Evolutionary conservation across 2,329 filamentous ascomycete genomes (phyloP), one percentile per base, ranked within the genome.

Genomic region (Aaosphaeria arxii): DNA sequence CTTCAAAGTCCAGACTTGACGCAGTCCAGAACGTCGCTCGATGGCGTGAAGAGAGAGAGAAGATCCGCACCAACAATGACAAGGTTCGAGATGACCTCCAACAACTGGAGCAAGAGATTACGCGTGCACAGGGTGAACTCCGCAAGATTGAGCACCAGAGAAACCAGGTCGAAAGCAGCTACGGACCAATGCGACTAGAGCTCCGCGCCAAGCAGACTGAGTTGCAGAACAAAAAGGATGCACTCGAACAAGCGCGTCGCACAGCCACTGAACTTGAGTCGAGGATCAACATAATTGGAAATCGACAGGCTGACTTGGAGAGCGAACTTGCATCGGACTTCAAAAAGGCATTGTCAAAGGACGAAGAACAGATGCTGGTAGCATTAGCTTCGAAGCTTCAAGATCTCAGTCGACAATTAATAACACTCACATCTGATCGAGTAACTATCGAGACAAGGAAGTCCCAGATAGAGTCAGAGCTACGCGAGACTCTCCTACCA

Each of bases 401-500:
- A 60, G 83, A 87, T 39, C 73, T 97, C 40, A 84, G 89, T 53
- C 86, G 83, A 55, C 82, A 91, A 60, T 87, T 89, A 74, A 87
- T 88, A 43, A 85, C 89, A 47, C 71, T 91, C 41, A 90, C 87
- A 61, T 82, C 80, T 47, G 79, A 82, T 49, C 85, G 91, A 32
- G 82, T 88, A 54, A 87, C 91, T 48, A 77, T 95, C 1, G 91
- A 96, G 70, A 82, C 80, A 29, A 82, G 84, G 46, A 97, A 96
- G 73, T 85, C 87, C 45, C 82, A 89, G 35, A 78, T 97, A 30
- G 92, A 99, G 67, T 83, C 89, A 32, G 89, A 95, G 62, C 75
- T 99, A 42, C 85, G 87, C n/a, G 89, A 95, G 62, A 95, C 96
- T 61, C 78, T 99, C 40, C 85, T 87, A 61, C 87, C 91, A 59